These are phyloP conservation scores for Papiliotrema nemorosa DNA, from an alignment of 1,284 basidiomycete genomes.

Conservation along the genomic window DNA sequence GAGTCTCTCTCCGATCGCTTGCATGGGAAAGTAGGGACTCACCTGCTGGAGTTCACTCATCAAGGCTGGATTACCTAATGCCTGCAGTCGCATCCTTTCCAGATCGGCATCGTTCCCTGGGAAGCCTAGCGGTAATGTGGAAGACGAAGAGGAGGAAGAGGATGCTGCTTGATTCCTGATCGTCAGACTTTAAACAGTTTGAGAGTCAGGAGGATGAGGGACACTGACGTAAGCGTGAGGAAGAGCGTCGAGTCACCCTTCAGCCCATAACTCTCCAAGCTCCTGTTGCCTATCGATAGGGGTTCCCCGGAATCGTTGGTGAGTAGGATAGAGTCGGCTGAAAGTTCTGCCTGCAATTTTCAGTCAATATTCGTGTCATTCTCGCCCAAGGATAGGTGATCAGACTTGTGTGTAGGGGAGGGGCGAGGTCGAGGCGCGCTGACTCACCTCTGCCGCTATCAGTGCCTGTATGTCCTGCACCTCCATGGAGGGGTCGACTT, in stretches of 20 bases:
- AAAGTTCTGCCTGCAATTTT: conserved; percentile 30
- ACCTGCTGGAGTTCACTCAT: conserved; percentile 73
- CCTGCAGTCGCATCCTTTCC: conserved; percentile 83
- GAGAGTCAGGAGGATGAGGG: conserved; percentile 3
- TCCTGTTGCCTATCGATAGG: conserved; percentile 25
- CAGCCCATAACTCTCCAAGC: conserved; percentile 39
- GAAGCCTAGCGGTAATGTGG: conserved; percentile 9
- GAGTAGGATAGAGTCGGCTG: conserved; percentile 20
- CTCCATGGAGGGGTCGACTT: conserved; percentile 82
- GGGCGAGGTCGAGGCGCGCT: too few species aligned
- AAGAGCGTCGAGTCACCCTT: conserved; percentile 36
- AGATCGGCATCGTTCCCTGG: conserved; percentile 63
- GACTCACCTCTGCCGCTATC: conserved; percentile 78
- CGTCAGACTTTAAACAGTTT: conserved; percentile 27
- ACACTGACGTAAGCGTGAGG: conserved; percentile 36
- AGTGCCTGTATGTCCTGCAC: conserved; percentile 84
- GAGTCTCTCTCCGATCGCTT: too few species aligned
- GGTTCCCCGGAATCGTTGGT: conserved; percentile 39
- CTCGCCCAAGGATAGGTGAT: too few species aligned
- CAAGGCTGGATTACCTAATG: conserved; percentile 75
- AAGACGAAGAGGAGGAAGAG: conserved; percentile 41
- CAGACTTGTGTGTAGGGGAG: too few species aligned
- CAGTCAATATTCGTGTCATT: conserved; percentile 2
- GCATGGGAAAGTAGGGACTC: too few species aligned
- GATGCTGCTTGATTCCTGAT: conserved; percentile 11